Base-by-base conservation (phyloP, 2,329 filamentous ascomycete genomes). In the Aspergillus arachidicola region DNA sequence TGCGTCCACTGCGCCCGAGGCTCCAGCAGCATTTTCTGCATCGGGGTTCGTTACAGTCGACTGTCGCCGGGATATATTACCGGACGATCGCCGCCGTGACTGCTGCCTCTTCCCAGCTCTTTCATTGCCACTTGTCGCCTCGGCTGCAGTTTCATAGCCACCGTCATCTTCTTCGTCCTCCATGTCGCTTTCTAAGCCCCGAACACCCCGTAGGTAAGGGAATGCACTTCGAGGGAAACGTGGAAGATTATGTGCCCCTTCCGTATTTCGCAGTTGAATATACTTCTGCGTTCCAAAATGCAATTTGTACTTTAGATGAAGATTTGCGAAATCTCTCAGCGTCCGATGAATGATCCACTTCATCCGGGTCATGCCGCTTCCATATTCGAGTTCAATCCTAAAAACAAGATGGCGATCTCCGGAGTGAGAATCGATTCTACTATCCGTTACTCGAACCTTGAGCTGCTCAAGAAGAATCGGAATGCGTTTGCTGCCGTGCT, bases 381-480 rank as follows among this genome's bases (percentile, higher is more conserved):
- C 95, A 75, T 99, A 99, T 75, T 99, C 95, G 19, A 99, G 83
- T 70, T 97, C 93, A 61, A 99, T 94, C 51, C 90, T 90, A 77
- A 98, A 97, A 10, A 95, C 85, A 72, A 92, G 89, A 77, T 98
- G 95, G 34, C 94, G 80, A 71, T 89, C 83, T 66, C 85, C 81
- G 46, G 80, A 78, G 64, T 80, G 75, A 14, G 79, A 78, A 50
- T 91, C 88, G 64, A 89, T 86, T 12, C 88, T 87, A 71, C 93
- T 96, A 72, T 97, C 92, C 10, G 89, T 90, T 63, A 99, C 91
- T 62, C 86, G 88, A 64, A 99, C 85, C 76, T 96, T 97, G 63
- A 99, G 85, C 80, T 99, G 95, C 77, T 99, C 95, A 7, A 99
- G 85, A 4, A 99, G 86, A 59, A 99, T 93, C 0, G 95, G 95